Percentiles rank a stretch among this genome's conserved stretches.
Evolutionary conservation across 257 asterid species (phyloP).

Genomic region (Ligustrum vulgare): DNA sequence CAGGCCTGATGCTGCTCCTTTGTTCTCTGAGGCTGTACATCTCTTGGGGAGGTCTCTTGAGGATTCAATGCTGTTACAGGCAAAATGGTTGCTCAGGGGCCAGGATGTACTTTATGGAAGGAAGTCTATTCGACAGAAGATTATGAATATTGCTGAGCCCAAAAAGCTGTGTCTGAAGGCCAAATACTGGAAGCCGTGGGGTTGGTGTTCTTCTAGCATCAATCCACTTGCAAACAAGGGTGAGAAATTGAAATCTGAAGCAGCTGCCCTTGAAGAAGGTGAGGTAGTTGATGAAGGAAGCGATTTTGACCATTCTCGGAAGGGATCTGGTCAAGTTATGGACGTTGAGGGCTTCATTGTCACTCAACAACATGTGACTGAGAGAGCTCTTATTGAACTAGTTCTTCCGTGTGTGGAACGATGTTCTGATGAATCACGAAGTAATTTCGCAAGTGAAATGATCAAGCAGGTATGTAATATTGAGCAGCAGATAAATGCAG

Average conservation of each 20-base stretch:
- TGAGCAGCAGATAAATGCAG: constrained; percentile 87
- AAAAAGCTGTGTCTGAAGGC: constrained; percentile 67
- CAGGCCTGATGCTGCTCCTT: constrained; percentile 98
- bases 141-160: constrained; percentile 73
- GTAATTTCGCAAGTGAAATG: constrained; percentile 87
- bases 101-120: constrained; percentile 88
- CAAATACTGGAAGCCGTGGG: constrained; percentile 93
- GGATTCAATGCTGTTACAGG: constrained; percentile 90
- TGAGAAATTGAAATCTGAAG: constrained; percentile 67
- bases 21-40: constrained; percentile 87
- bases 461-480: constrained; percentile 84
- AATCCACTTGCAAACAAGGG: constrained; percentile 46
- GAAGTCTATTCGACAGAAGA: constrained; percentile 87
- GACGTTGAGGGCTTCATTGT: constrained; percentile 60
- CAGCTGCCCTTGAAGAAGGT: constrained; percentile 81
- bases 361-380: constrained; percentile 79
- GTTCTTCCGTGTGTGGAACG: constrained; percentile 90
- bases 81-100: constrained; percentile 94
- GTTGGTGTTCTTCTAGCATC: constrained; percentile 64
- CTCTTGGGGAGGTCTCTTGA: constrained; percentile 88
- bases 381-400: constrained; percentile 84
- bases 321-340: constrained; percentile 45
- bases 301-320: constrained; percentile 50
- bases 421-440: constrained; percentile 81
- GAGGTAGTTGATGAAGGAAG: constrained; percentile 85